Base-by-base conservation (phyloP, 805 yeast genomes). In the Kluyveromyces aestuarii region DNA sequence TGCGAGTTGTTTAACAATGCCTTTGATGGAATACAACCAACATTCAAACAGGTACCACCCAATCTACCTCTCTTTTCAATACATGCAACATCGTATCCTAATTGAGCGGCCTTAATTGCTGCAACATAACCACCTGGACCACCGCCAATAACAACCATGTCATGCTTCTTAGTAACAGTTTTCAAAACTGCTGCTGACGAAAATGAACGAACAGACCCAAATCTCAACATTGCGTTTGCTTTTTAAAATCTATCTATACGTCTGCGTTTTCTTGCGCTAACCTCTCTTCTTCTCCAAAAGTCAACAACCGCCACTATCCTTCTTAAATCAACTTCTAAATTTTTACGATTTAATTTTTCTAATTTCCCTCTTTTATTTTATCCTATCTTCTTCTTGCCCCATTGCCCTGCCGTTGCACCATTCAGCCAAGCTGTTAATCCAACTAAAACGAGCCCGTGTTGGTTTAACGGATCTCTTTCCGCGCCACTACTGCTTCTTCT, bases 101-200 rank as follows among this genome's bases (percentile, higher is more conserved):
- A 76, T 75, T 93, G 99, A 45, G 99, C 99, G 52, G 96, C 96
- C 71, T 88, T 91, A 70, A 93, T 93, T 63, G 99, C 99, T 48
- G 97, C 98, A 60, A 93, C 93, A 69, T 93, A 93, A 54, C 99
- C 99, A 70, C 98, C 99, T 58, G 99, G 99, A 51, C 99, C 99
- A 61, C 97, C 98, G 59, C 99, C 99, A 64, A 93, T 85, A 60
- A 93, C 87, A 48, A 91, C 95, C 48, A 93, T 80, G 63, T 93
- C 98, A 67, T 87, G 93, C 64, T 83, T 82, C 60, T 73, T 59
- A 44, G 55, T 56, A 17, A 58, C 58, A 33, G 65, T 57, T 44
- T 54, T 45, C 51, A 50, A 47, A 4, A 43, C 19, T 33, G 45
- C 38, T 9, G 45, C 18, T 16, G 45, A 43, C 27, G 39, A 33